phyloP scores from a whole-genome alignment of 495 filamentous ascomycete genomes.

The Aspergillus bridgeri region DNA sequence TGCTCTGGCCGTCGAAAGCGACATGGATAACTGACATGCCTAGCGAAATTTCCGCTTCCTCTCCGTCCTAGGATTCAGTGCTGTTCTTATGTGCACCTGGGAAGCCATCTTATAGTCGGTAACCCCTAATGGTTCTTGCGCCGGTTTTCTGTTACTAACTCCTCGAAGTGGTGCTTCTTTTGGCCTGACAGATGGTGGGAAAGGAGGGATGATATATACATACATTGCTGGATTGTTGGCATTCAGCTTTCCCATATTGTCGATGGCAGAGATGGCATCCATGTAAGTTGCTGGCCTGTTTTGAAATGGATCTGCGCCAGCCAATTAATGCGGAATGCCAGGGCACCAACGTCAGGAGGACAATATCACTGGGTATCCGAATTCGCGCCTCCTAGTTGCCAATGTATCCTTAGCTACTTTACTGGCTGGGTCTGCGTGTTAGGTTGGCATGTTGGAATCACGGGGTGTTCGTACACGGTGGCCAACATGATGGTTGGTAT shows the following conservation, averaged over 20 bases:
- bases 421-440: slow-evolving; percentile 44
- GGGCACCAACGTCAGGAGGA: slow-evolving; percentile 36
- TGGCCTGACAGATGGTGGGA: slow-evolving; percentile 28
- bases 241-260: slow-evolving; percentile 25
- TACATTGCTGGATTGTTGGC: slow-evolving; percentile 26
- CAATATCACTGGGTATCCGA: slow-evolving; percentile 49
- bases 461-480: slow-evolving; percentile 30
- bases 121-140: background rate
- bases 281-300: slow-evolving; percentile 19
- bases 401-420: slow-evolving; percentile 40
- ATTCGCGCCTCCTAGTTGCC: slow-evolving; percentile 23
- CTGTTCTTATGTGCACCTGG: slow-evolving; percentile 33
- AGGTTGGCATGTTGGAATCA: slow-evolving; percentile 40
- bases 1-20: background rate
- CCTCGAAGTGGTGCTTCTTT: too few relatives aligned
- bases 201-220: slow-evolving; percentile 30
- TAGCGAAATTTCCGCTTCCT: slow-evolving; percentile 38
- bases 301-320: too few relatives aligned
- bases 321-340: too few relatives aligned
- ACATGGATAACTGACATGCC: background rate
- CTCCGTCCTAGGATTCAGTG: slow-evolving; percentile 34
- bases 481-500: slow-evolving; percentile 40
- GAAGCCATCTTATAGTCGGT: slow-evolving; percentile 32
- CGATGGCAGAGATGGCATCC: slow-evolving; percentile 40
- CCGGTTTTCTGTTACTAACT: slow-evolving; percentile 2